Evolutionary conservation across 2,329 filamentous ascomycete genomes (phyloP).

Genomic region (Ophiosphaerella herpotricha): DNA sequence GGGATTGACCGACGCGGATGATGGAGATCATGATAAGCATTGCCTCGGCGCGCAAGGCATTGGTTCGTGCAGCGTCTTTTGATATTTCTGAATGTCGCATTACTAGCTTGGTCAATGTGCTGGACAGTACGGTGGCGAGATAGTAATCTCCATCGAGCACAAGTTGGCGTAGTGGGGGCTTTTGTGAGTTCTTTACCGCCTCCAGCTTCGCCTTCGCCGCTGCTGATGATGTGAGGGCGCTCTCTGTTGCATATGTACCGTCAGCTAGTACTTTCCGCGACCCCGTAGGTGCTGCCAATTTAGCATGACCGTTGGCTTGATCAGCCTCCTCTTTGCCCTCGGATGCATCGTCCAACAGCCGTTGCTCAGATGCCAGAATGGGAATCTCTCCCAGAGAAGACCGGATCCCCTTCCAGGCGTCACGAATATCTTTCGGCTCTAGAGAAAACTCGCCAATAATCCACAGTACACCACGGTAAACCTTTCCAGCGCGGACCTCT

Average conservation of each 20-base stretch:
- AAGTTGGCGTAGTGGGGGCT: conserved; percentile 86
- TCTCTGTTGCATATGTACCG: conserved; percentile 97
- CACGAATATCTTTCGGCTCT: conserved; percentile 90
- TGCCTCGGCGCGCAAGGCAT: conserved; percentile 90
- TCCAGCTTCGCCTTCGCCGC: conserved; percentile 88
- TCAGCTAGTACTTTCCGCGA: conserved; percentile 93
- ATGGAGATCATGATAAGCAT: conserved; percentile 99
- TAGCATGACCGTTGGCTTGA: conserved; percentile 80
- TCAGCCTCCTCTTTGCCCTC: conserved; percentile 65
- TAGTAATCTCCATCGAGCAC: conserved; percentile 98
- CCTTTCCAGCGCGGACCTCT: conserved; percentile 94
- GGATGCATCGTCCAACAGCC: conserved; percentile 78
- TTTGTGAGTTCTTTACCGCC: conserved; percentile 95
- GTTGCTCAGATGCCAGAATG: conserved; percentile 92
- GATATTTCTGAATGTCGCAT: conserved; percentile 97
- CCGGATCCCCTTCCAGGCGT: conserved; percentile 95
- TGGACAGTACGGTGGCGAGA: conserved; percentile 90
- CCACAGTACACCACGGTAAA: conserved; percentile 96
- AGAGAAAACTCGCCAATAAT: conserved; percentile 97
- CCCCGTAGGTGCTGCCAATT: conserved; percentile 74
- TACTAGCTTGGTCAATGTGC: conserved; percentile 93
- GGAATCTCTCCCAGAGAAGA: conserved; percentile 95
- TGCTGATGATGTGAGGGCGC: conserved; percentile 89
- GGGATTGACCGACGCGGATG: conserved; percentile 96
- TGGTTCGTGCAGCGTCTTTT: conserved; percentile 81